Conservation (phyloP, 768 basidiomycete genomes). For the Boletus reticuloceps region DNA sequence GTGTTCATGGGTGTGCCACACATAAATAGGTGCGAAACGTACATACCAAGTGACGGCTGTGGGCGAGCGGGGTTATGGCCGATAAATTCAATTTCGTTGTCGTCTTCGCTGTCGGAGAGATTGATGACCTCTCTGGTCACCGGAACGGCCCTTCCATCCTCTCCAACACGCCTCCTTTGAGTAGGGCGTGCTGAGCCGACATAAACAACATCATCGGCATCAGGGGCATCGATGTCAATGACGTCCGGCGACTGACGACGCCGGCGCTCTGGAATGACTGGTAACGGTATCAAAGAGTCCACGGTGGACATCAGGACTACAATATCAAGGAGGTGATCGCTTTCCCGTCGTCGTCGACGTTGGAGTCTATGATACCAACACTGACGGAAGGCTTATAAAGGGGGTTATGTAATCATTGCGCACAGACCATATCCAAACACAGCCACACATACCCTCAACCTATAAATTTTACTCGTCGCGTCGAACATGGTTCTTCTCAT, state of each 20-base stretch:
- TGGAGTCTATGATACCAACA: neutral
- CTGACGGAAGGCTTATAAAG: slow-evolving; percentile 10
- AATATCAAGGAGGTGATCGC: neutral
- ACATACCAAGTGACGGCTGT: slow-evolving; percentile 15
- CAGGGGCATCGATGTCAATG: slow-evolving; percentile 46
- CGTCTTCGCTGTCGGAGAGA: slow-evolving; percentile 42
- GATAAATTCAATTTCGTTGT: slow-evolving; percentile 29
- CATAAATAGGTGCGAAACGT: neutral
- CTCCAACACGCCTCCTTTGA: slow-evolving; percentile 26
- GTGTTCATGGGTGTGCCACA: neutral
- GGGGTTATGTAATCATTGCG: slow-evolving; percentile 24
- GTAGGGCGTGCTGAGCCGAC: slow-evolving; percentile 21
- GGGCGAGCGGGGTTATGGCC: slow-evolving; percentile 22
- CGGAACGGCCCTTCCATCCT: slow-evolving; percentile 19
- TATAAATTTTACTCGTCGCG: slow-evolving; percentile 28
- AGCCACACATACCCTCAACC: slow-evolving; percentile 19
- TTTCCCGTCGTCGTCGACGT: slow-evolving; percentile 22
- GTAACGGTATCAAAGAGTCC: slow-evolving; percentile 5
- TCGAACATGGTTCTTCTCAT: neutral
- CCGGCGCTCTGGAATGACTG: slow-evolving; percentile 11
- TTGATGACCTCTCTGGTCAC: slow-evolving; percentile 29
- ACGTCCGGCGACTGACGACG: slow-evolving; percentile 28
- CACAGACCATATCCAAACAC: slow-evolving; percentile 33
- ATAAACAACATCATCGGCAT: slow-evolving; percentile 32
- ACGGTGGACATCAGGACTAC: slow-evolving; percentile 19